Base-by-base conservation (phyloP, 129 eudicot species). In the Silybum marianum region DNA sequence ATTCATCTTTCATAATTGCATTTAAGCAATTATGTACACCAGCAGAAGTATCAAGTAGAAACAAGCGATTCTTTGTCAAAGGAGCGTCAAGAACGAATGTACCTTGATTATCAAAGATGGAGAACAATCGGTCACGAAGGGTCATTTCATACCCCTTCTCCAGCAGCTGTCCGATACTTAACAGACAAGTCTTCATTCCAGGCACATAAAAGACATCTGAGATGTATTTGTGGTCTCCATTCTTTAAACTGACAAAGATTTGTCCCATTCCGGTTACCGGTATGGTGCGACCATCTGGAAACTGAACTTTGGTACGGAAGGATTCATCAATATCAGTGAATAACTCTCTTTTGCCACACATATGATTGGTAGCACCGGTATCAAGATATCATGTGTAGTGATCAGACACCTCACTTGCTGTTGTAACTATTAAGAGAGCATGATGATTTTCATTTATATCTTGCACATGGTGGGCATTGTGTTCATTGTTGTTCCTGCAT, bases 191-290 rank as follows among this genome's bases (percentile, higher is more conserved):
- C 60, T 68, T 76, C 71, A 83, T 44, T 18, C 26, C 66, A 0
- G 81, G 85, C 10, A 82, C 81, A 65, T 82, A 82, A 11, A 63
- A 76, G 0, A 82, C 81, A 8, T 83, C 40, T 25, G 77, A 46
- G 19, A 76, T 76, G 4, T 66, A 68, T 8, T 46, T 32, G 48
- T 83, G 86, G 77, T 69, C 72, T 28, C 82, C 82, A 51, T 76
- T 69, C 42, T 83, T 83, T 18, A 23, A 5, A 40, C 51, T 65
- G 75, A 82, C 36, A 3, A 82, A n/a, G 21, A 82, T 46, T 1
- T 40, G 16, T 10, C 77, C 54, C 58, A 32, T 38, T 72, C 62
- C 62, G 13, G 19, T 72, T 11, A 40, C 30, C 54, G 62, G 62
- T 6, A 72, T 16, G 12, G 62, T 72, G 28, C 77, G 36, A 32